Evolutionary conservation across 2,329 filamentous ascomycete species (phyloP).

Genomic region (Colletotrichum neosansevieriae): DNA sequence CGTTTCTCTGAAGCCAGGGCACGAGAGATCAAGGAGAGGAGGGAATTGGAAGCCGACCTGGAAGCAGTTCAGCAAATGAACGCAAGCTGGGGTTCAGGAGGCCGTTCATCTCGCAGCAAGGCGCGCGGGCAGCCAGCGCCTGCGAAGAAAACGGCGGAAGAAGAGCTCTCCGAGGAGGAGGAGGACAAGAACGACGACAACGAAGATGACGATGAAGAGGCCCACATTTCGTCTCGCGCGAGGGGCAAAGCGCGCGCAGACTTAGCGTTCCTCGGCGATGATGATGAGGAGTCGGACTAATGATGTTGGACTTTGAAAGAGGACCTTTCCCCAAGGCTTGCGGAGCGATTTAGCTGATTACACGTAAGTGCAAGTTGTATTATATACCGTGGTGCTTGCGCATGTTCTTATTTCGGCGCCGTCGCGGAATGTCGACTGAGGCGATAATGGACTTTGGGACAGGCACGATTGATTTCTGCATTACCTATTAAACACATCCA

Average conservation of each 20-base stretch:
- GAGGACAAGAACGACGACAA: slow-evolving; percentile 45
- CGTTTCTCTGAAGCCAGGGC: slow-evolving; percentile 89
- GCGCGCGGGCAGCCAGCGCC: slow-evolving; percentile 46
- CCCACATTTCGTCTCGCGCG: slow-evolving; percentile 56
- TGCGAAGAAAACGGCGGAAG: slow-evolving; percentile 45
- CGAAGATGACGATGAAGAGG: slow-evolving; percentile 46
- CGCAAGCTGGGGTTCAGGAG: slow-evolving; percentile 76
- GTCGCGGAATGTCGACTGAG: slow-evolving; percentile 33
- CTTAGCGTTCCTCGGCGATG: slow-evolving; percentile 75
- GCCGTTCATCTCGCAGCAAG: slow-evolving; percentile 54
- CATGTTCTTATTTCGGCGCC: slow-evolving; percentile 6
- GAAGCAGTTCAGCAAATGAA: slow-evolving; percentile 88
- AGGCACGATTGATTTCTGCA: background rate
- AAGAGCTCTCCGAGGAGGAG: slow-evolving; percentile 49
- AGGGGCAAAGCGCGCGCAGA: slow-evolving; percentile 63
- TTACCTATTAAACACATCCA: too few species aligned
- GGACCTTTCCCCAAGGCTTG: background rate
- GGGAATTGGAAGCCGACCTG: slow-evolving; percentile 86
- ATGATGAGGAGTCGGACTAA: slow-evolving; percentile 72
- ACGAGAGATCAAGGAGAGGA: slow-evolving; percentile 84
- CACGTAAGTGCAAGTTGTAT: slow-evolving; percentile 27
- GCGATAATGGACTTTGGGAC: background rate
- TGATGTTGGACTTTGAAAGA: background rate
- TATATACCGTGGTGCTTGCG: slow-evolving; percentile 18
- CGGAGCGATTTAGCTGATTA: slow-evolving; percentile 23